Evolutionary conservation across 352 stramenopile species (phyloP).

Genomic region (Phytophthora nicotianae): DNA sequence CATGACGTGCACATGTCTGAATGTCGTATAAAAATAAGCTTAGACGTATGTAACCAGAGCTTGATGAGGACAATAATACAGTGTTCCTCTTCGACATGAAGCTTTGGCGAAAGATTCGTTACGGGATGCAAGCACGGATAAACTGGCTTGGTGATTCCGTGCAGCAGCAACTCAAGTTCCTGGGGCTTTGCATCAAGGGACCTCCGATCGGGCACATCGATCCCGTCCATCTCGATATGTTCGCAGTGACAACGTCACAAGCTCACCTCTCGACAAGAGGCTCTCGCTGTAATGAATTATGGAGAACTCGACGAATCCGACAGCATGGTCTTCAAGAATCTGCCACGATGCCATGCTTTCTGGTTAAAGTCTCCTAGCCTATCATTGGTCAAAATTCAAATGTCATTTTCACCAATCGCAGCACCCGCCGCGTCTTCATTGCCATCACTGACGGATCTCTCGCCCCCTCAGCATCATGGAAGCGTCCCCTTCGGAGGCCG

Average conservation of each 20-base stretch:
- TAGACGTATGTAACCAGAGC: not conserved
- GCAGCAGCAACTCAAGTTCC: not conserved
- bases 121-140: not conserved
- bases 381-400: conserved; percentile 14
- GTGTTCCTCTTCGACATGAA: not conserved
- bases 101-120: not conserved
- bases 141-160: not conserved
- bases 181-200: not conserved
- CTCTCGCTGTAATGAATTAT: no score
- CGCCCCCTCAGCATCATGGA: conserved; percentile 26
- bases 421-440: not conserved
- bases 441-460: conserved; percentile 4
- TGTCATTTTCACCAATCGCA: conserved; percentile 23
- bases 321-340: conserved; percentile 4
- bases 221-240: not conserved
- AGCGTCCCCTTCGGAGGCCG: conserved; percentile 15
- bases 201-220: conserved; percentile 2
- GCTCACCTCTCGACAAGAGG: no score
- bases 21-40: no score
- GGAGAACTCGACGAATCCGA: not conserved
- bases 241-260: not conserved
- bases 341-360: not conserved
- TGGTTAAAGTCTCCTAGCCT: conserved; percentile 8
- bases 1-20: no score
- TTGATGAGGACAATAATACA: not conserved